Conservation (phyloP, 768 basidiomycete species). For the Termitomyces sp. region DNA sequence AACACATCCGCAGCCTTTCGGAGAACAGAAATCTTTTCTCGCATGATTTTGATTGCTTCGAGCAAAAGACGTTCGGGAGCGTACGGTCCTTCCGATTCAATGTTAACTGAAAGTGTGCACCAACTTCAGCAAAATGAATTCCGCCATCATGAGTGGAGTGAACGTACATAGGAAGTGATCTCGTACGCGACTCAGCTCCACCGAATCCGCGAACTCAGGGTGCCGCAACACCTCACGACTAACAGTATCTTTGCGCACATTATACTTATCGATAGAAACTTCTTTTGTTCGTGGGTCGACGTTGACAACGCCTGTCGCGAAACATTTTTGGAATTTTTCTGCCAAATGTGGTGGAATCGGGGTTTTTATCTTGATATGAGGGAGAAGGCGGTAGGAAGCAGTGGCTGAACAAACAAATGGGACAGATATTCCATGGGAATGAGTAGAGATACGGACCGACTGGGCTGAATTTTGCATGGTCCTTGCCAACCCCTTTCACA, state of each 20-base stretch:
- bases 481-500: slow-evolving; percentile 88
- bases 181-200: slow-evolving; percentile 80
- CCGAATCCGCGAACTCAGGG: slow-evolving; percentile 82
- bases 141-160: background rate
- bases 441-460: slow-evolving; percentile 59
- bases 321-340: slow-evolving; percentile 84
- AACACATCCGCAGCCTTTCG: slow-evolving; percentile 59
- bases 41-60: slow-evolving; percentile 80
- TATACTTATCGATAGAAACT: slow-evolving; percentile 60
- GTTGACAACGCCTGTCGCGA: slow-evolving; percentile 78
- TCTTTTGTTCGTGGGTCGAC: slow-evolving; percentile 55
- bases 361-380: slow-evolving; percentile 72
- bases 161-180: slow-evolving; percentile 90
- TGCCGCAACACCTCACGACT: slow-evolving; percentile 91
- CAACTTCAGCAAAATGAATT: background rate
- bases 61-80: slow-evolving; percentile 78
- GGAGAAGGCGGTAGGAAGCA: slow-evolving; percentile 91
- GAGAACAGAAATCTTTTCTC: slow-evolving; percentile 68
- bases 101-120: slow-evolving; percentile 54
- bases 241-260: slow-evolving; percentile 83
- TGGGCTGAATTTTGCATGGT: slow-evolving; percentile 96
- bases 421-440: background rate
- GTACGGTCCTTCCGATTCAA: slow-evolving; percentile 92
- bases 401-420: slow-evolving; percentile 58
- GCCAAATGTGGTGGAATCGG: slow-evolving; percentile 78